Base-by-base conservation (phyloP, 2,329 filamentous ascomycete species). In the Pestalotiopsis sp. region DNA sequence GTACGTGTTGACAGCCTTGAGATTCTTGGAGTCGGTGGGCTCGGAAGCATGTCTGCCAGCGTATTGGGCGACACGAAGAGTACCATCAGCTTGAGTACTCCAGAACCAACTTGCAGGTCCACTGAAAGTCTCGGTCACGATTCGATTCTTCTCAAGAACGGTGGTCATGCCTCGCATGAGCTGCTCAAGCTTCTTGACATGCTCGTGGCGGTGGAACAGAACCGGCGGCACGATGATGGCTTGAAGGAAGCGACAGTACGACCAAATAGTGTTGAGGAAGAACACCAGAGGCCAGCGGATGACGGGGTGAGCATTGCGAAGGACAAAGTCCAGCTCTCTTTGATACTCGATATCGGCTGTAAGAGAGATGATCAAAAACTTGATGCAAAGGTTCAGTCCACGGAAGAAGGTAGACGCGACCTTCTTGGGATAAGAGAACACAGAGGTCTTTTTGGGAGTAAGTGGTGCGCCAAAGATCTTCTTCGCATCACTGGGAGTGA, bases 221-320 rank as follows among this genome's bases (percentile, higher is more conserved):
- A 64, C 62, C 13, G 38, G n/a, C 4, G 62, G 62, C 3, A 64
- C n/a, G 13, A 64, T 23, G 13, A 52, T 25, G 14, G n/a, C 49
- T 23, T 64, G 62, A 4, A 64, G 41, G 14, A 64, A 5, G 17
- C 39, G 38, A 39, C 62, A 64, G 41, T 64, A 64, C 3, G 62
- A 45, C 62, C 62, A 64, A 17, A 64, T 64, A n/a, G 39, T 52
- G 62, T 45, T 64, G 17, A 64, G 27, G 39, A 64, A 64, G 17
- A 64, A 52, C 11, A 64, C 23, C 5, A 64, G 13, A 2, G 62
- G 62, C 62, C 62, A 64, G 39, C 62, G 23, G 4, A 64, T 14
- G n/a, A 49, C 36, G 17, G 38, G n/a, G 17, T 27, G 20, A 7
- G 38, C 39, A 13, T 64, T 11, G 23, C 39, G 23, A 3, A 64